Base-by-base conservation (phyloP, 75 land plant genomes). In the Cunninghamia lanceolata region DNA sequence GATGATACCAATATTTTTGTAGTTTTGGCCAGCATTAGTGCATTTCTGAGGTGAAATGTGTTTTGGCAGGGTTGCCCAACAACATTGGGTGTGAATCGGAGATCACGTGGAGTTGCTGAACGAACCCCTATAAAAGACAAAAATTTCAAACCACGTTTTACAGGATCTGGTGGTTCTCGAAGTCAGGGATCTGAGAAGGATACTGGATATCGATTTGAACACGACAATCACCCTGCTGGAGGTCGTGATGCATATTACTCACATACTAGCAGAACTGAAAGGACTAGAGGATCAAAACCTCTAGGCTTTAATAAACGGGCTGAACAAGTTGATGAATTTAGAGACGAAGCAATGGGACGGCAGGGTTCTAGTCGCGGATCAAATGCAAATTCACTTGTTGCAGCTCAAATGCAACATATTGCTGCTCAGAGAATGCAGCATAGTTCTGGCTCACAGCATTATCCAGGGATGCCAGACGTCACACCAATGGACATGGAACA, bases 21-120 rank as follows among this genome's bases (percentile, higher is more conserved):
- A n/a, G 30, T 45, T 80, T 73, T 32, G 46, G 30, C 30, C 16
- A 50, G 40, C 46, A 45, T 28, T 4, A 11, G 82, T 45, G n/a
- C n/a, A 21, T 28, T 45, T 80, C 34, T 80, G 50, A 80, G 10
- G 47, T 45, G 13, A 43, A 80, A 38, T n/a, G 4, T 45, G 45
- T 9, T 45, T 16, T 80, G 52, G 86, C 92, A 98, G 99, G 99
- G 99, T 28, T 98, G 99, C 82, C 99, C 99, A 36, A 91, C 99
- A 36, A 98, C 99, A n/a, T 92, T 98, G 66, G 99, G 99, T 59
- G 93, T 90, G 54, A 93, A 90, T 85, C 95, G 95, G 25, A 98
- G 93, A 84, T 88, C 94, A 75, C 89, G 88, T 74, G 99, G 95
- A 86, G 91, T 93, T 80, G 94, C 96, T 79, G 95, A 98, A 87